A percentile compares a stretch with the other conserved stretches of the same genome.
Evolutionary conservation across 139 green algal genomes (phyloP).

Genomic region (Volvox africanus): DNA sequence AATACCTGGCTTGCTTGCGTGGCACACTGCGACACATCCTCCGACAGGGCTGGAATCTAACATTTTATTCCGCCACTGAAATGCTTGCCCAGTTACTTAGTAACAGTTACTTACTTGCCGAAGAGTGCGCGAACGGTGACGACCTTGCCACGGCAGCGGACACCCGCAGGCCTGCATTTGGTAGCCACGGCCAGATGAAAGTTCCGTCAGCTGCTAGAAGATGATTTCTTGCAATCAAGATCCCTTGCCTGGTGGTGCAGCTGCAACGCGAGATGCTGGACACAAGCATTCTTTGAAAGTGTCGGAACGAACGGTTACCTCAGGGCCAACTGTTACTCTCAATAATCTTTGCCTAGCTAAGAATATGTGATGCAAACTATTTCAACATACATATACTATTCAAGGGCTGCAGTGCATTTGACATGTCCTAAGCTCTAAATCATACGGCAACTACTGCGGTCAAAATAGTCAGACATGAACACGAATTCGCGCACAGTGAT

Average conservation of each 20-base stretch:
- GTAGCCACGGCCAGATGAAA: no score
- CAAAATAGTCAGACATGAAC: no score
- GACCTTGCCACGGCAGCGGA: not conserved
- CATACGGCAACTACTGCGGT: no score
- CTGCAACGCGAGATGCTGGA: not conserved
- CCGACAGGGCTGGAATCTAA: not conserved
- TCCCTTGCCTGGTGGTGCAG: not conserved
- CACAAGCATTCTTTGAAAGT: not conserved
- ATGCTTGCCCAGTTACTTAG: not conserved
- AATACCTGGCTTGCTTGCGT: conserved; percentile 7
- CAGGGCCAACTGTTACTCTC: no score
- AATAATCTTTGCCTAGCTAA: not conserved
- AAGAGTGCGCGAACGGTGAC: conserved; percentile 7
- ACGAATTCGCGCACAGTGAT: no score
- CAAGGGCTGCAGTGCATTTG: not conserved
- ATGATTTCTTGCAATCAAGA: not conserved
- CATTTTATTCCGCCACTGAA: not conserved
- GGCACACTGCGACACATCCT: conserved; percentile 5
- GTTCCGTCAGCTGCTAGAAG: no score
- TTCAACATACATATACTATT: not conserved
- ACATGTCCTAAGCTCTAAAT: not conserved
- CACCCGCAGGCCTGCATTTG: not conserved
- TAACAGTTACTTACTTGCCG: conserved; percentile 21
- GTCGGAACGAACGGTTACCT: no score
- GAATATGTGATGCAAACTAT: not conserved